Percentiles rank a stretch among this genome's conserved stretches.
These are phyloP conservation scores for Russula virescens DNA, from an alignment of 768 basidiomycete species.

Conservation along the genomic window DNA sequence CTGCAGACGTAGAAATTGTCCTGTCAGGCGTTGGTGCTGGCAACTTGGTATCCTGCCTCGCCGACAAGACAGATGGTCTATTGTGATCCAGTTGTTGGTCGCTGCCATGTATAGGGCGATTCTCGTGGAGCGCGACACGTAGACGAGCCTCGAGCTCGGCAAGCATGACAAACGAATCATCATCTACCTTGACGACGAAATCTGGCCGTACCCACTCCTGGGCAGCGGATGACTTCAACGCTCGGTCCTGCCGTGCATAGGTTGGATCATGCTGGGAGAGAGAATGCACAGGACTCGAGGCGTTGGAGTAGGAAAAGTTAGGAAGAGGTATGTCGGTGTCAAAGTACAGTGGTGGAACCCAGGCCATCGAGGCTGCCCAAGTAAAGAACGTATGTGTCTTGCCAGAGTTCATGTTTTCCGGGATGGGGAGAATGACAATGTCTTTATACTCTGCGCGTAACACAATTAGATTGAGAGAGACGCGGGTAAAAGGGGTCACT, in stretches of 20 bases:
- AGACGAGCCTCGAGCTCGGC: slow-evolving; percentile 90
- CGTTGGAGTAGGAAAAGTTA: slow-evolving; percentile 61
- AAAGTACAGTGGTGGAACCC: slow-evolving; percentile 75
- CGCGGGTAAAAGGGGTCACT: not conserved
- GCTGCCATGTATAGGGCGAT: not conserved
- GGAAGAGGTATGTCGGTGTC: slow-evolving; percentile 41
- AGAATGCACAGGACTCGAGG: slow-evolving; percentile 47
- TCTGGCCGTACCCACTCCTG: slow-evolving; percentile 80
- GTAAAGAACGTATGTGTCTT: slow-evolving; percentile 89
- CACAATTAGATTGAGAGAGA: slow-evolving; percentile 4
- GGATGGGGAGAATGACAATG: slow-evolving; percentile 73
- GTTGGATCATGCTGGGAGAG: slow-evolving; percentile 72
- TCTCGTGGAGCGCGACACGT: slow-evolving; percentile 61
- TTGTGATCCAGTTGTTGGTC: not conserved
- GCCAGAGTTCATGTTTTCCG: slow-evolving; percentile 95
- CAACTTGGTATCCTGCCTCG: not conserved
- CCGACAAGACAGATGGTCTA: not conserved
- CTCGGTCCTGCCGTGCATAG: slow-evolving; percentile 47
- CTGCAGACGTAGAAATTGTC: not conserved
- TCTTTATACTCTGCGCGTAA: slow-evolving; percentile 66
- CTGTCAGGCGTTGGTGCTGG: not conserved
- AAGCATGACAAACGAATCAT: slow-evolving; percentile 93
- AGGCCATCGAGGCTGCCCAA: slow-evolving; percentile 88
- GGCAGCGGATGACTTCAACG: slow-evolving; percentile 37
- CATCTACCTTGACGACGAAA: slow-evolving; percentile 90